phyloP scores from a whole-genome alignment of 352 stramenopile genomes.

The Phytopythium aichiense region DNA sequence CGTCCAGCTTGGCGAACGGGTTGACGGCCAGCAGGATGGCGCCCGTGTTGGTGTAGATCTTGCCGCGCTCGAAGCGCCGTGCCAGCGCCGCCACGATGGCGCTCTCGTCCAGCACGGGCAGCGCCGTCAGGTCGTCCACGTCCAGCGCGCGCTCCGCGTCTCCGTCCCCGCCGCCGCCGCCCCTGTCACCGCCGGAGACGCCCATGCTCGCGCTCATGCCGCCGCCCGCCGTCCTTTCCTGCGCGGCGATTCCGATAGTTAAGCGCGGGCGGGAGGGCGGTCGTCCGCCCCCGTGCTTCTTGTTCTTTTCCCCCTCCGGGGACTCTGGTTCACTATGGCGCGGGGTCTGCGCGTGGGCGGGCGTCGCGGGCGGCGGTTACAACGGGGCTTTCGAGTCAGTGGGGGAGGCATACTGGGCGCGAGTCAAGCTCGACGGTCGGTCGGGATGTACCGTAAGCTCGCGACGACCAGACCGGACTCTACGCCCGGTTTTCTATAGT shows the following conservation, averaged over 20 bases:
- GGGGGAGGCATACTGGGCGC: neutral
- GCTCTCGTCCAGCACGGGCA: slow-evolving; percentile 73
- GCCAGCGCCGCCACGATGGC: slow-evolving; percentile 67
- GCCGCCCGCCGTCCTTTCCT: neutral
- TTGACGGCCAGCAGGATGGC: slow-evolving; percentile 82
- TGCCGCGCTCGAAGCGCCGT: slow-evolving; percentile 59
- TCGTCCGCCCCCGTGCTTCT: neutral
- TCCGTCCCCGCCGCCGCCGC: neutral
- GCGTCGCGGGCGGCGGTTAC: neutral
- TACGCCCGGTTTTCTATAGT: neutral
- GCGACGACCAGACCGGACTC: neutral
- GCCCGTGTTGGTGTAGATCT: slow-evolving; percentile 86
- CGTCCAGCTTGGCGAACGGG: slow-evolving; percentile 68
- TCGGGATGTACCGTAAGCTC: no score
- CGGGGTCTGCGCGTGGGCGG: no score
- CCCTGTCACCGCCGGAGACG: neutral
- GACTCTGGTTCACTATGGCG: no score
- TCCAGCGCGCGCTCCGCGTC: slow-evolving; percentile 29
- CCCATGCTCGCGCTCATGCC: neutral
- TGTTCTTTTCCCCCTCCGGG: neutral
- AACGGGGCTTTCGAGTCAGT: neutral
- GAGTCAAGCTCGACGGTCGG: neutral
- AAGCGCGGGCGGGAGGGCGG: neutral
- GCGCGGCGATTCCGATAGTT: neutral
- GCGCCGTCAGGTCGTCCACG: slow-evolving; percentile 80